A percentile compares a stretch with the other conserved stretches of the same genome.
phyloP scores from a whole-genome alignment of 441 rosid genomes.

The Bocquillonia castaneifolia region DNA sequence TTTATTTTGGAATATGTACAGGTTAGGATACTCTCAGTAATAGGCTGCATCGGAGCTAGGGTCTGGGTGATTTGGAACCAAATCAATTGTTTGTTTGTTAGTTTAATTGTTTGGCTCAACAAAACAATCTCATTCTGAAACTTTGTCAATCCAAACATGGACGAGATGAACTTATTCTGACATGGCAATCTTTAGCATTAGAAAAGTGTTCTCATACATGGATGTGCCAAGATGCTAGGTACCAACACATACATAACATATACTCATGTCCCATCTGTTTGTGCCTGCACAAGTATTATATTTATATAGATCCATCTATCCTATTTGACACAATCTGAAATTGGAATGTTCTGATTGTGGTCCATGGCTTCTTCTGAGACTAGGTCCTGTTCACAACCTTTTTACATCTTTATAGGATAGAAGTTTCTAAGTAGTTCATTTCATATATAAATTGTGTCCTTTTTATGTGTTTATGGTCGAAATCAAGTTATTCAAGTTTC shows the following conservation, averaged over 20 bases:
- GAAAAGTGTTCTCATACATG: background rate
- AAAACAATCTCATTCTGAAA: background rate
- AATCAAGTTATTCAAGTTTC: no score
- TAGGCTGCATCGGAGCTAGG: background rate
- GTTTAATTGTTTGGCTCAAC: background rate
- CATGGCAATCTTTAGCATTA: background rate
- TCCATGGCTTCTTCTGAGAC: no score
- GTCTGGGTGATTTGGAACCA: background rate
- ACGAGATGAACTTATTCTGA: background rate
- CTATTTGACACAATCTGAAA: no score
- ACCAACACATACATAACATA: no score
- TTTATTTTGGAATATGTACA: background rate
- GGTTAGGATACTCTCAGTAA: background rate
- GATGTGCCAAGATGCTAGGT: background rate
- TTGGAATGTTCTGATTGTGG: no score
- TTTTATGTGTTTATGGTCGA: background rate
- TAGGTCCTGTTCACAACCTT: no score
- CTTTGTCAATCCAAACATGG: background rate
- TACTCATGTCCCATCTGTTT: no score
- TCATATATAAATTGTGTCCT: no score
- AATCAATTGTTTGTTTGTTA: background rate
- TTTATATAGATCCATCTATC: no score
- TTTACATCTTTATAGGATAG: no score
- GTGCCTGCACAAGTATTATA: no score
- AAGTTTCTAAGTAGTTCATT: background rate